Percentiles rank a stretch among this genome's conserved stretches.
These are phyloP conservation scores for Leucosporidium scottii DNA, from an alignment of 768 basidiomycete species.

Conservation along the genomic window DNA sequence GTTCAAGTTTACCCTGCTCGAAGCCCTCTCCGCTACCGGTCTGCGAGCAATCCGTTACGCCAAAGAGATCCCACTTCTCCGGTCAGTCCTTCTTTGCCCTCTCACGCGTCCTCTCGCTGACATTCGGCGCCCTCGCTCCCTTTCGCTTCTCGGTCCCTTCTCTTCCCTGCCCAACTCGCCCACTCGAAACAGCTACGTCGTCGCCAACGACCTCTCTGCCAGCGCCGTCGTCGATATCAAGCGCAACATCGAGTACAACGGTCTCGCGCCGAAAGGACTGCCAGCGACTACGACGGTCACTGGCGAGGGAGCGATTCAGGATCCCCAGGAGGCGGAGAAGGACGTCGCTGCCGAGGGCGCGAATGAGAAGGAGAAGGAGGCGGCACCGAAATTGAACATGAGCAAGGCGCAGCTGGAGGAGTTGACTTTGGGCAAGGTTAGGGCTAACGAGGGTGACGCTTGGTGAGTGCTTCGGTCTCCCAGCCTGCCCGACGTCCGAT, in stretches of 20 bases:
- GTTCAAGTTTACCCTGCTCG: conserved; percentile 69
- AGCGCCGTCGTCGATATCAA: conserved; percentile 77
- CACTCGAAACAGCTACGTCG: conserved; percentile 58
- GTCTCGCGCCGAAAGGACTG: conserved; percentile 44
- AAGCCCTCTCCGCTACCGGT: conserved; percentile 92
- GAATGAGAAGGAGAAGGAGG: not conserved
- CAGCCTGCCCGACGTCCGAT: not conserved
- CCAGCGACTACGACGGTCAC: not conserved
- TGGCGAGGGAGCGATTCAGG: conserved; percentile 35
- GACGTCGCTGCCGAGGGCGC: conserved; percentile 1
- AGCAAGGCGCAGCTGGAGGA: conserved; percentile 23
- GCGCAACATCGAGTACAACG: conserved; percentile 76
- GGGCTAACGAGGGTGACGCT: conserved; percentile 87
- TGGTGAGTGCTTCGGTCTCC: conserved; percentile 52
- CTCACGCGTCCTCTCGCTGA: not conserved
- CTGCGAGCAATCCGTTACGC: conserved; percentile 94
- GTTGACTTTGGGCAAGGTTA: conserved; percentile 52
- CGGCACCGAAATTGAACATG: not conserved
- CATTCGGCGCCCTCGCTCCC: not conserved
- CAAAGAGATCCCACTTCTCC: conserved; percentile 85
- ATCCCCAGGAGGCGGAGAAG: not conserved
- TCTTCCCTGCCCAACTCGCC: no score
- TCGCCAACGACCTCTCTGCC: conserved; percentile 87
- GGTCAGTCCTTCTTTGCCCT: conserved; percentile 49
- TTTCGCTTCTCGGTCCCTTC: no score